phyloP scores from a whole-genome alignment of 192 early-diverging fungal species.

The Coemansia asiatica region DNA sequence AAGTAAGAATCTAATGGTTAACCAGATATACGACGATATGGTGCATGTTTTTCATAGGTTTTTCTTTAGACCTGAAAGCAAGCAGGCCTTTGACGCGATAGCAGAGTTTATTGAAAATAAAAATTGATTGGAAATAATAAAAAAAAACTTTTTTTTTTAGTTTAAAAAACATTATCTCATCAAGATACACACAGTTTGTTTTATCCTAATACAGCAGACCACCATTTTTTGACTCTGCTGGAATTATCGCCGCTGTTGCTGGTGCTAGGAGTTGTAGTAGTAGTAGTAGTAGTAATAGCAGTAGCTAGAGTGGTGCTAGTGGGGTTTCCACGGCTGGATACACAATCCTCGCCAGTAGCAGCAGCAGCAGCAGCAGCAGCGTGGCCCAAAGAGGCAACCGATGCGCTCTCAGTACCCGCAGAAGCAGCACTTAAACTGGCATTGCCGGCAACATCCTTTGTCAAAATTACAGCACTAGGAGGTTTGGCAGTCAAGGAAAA shows the following conservation, averaged over 20 bases:
- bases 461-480: too few species aligned
- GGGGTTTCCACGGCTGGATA: too few species aligned
- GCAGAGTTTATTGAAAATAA: conserved; percentile 7
- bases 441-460: too few species aligned
- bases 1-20: not conserved
- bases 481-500: too few species aligned
- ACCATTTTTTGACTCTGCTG: conserved; percentile 29
- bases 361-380: not conserved
- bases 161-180: too few species aligned
- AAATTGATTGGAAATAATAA: too few species aligned
- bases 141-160: too few species aligned
- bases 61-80: conserved; percentile 14
- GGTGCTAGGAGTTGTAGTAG: not conserved
- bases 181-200: not conserved
- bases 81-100: conserved; percentile 19
- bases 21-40: conserved; percentile 39
- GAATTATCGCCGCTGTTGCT: conserved; percentile 6
- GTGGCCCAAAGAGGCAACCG: too few species aligned
- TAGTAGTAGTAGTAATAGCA: not conserved
- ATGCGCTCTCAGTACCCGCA: too few species aligned
- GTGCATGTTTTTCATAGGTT: conserved; percentile 46
- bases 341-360: not conserved
- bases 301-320: too few species aligned
- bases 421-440: too few species aligned
- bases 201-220: conserved; percentile 40